A percentile compares a stretch with the other conserved stretches of the same genome.
phyloP scores from a whole-genome alignment of 1,284 basidiomycete species.

The Boletus semigastroideus region DNA sequence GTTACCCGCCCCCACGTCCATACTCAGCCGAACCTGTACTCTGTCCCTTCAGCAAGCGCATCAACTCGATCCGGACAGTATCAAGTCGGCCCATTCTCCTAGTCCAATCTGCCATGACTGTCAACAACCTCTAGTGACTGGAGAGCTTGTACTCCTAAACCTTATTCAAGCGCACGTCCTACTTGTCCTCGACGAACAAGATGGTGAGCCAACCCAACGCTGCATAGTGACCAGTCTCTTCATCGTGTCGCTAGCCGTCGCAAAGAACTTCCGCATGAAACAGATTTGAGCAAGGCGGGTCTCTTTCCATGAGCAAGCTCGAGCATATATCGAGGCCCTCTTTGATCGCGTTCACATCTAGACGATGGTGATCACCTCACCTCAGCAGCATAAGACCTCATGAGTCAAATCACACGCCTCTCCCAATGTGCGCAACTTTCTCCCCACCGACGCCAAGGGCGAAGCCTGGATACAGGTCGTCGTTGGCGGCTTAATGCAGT shows the following conservation, averaged over 20 bases:
- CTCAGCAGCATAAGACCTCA: constrained; percentile 36
- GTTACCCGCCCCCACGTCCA: not conserved
- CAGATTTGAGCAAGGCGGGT: constrained; percentile 94
- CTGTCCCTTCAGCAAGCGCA: constrained; percentile 29
- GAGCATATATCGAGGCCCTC: not conserved
- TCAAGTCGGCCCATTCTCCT: constrained; percentile 29
- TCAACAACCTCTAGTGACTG: constrained; percentile 20
- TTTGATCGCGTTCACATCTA: not conserved
- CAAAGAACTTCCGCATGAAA: constrained; percentile 97
- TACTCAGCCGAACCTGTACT: not conserved
- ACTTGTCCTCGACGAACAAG: constrained; percentile 23
- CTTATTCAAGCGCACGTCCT: constrained; percentile 27
- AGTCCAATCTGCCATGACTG: constrained; percentile 6
- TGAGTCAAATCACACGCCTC: constrained; percentile 39
- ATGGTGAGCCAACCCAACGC: constrained; percentile 25
- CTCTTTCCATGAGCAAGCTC: too few relatives aligned
- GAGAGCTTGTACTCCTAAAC: constrained; percentile 19
- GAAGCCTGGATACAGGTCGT: constrained; percentile 44
- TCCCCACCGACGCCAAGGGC: constrained; percentile 44
- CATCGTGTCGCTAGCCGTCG: constrained; percentile 67
- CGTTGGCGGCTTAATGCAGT: constrained; percentile 36
- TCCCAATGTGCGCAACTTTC: constrained; percentile 42
- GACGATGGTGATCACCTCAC: constrained; percentile 36
- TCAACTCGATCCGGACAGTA: constrained; percentile 31
- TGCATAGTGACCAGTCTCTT: not conserved